These are phyloP conservation scores for Pelargonium nanum DNA, from an alignment of 345 rosid species.

Conservation along the genomic window DNA sequence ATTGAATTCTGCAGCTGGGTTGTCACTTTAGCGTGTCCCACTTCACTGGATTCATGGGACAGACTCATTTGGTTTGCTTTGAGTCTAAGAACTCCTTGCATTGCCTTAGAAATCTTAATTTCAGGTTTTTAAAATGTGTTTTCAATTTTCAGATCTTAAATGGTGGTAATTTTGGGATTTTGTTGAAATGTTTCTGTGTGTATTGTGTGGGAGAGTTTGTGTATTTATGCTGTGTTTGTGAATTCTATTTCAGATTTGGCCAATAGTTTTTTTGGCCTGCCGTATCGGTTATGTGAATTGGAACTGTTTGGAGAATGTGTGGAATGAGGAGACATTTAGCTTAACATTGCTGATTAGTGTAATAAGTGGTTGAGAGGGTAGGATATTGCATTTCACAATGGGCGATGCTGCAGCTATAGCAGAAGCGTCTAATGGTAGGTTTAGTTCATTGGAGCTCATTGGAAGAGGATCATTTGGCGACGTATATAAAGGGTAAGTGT, in stretches of 20 bases:
- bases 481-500: conserved; percentile 32
- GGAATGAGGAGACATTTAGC: conserved; percentile 12
- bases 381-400: conserved; percentile 19
- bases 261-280: neutral
- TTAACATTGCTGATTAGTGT: conserved; percentile 8
- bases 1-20: conserved; percentile 25
- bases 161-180: neutral
- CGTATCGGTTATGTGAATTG: conserved; percentile 4
- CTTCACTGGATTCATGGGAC: conserved; percentile 19
- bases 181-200: too few relatives aligned
- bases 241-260: conserved; percentile 19
- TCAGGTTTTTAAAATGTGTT: too few relatives aligned
- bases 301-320: conserved; percentile 8
- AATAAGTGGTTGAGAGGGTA: conserved; percentile 6
- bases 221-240: conserved; percentile 3
- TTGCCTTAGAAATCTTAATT: conserved; percentile 6
- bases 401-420: conserved; percentile 20
- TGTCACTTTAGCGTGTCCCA: conserved; percentile 30
- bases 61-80: conserved; percentile 27
- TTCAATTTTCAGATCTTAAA: neutral
- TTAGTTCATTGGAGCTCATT: conserved; percentile 30
- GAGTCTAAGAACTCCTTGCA: conserved; percentile 27
- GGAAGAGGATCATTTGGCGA: conserved; percentile 39
- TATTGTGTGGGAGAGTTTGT: neutral
- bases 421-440: conserved; percentile 24